Evolutionary conservation across 2,329 filamentous ascomycete genomes (phyloP).

Genomic region (Colletotrichum lentis): DNA sequence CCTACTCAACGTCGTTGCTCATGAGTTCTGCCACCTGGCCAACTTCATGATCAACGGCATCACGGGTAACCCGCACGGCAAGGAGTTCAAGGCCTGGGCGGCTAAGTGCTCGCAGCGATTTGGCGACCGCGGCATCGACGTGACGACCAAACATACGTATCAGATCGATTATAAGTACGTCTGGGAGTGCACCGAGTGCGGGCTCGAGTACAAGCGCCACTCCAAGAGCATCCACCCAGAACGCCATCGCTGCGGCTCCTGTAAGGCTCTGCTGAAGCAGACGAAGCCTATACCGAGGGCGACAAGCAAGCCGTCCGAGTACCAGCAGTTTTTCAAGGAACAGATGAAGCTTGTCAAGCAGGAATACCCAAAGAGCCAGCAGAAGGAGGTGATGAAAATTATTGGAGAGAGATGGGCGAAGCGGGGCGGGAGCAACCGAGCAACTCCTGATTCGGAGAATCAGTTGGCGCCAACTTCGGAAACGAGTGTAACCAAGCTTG

Average conservation of each 20-base stretch:
- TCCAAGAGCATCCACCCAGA: constrained; percentile 81
- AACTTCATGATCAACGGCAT: constrained; percentile 88
- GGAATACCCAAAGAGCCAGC: constrained; percentile 64
- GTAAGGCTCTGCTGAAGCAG: constrained; percentile 75
- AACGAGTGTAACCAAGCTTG: constrained; percentile 9
- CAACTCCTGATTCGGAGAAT: constrained; percentile 18
- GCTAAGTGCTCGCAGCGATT: constrained; percentile 64
- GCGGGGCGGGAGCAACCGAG: constrained; percentile 50
- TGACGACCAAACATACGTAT: constrained; percentile 91
- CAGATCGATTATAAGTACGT: constrained; percentile 91
- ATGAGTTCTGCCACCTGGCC: constrained; percentile 94
- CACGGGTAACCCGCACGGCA: constrained; percentile 80
- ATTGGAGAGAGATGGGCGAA: constrained; percentile 70
- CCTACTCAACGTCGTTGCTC: constrained; percentile 88
- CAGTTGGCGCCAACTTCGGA: constrained; percentile 6
- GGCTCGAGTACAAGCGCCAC: constrained; percentile 79
- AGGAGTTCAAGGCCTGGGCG: constrained; percentile 82
- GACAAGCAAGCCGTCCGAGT: constrained; percentile 50
- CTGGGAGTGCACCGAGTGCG: constrained; percentile 79
- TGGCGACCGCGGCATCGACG: constrained; percentile 69
- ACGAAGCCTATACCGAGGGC: constrained; percentile 76
- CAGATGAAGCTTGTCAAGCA: constrained; percentile 70
- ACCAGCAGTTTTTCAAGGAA: constrained; percentile 68
- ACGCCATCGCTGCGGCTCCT: constrained; percentile 79
- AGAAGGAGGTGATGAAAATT: constrained; percentile 74